Base-by-base conservation (phyloP, 331 rosid species). In the Malus hybrid region DNA sequence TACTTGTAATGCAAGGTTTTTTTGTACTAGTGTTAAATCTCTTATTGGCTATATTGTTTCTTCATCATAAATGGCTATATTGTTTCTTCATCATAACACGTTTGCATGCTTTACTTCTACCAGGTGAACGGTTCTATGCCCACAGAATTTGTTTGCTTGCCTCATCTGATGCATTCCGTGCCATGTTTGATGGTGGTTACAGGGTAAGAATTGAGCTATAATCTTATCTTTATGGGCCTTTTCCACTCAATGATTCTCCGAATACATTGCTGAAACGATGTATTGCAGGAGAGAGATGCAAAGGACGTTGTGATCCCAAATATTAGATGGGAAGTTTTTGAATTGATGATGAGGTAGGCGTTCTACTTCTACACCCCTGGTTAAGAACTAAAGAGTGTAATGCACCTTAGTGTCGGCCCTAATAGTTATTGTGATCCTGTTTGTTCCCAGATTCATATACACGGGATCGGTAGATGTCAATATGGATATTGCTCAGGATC, bases 161-260 rank as follows among this genome's bases (percentile, higher is more conserved):
- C 70, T 94, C 97, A 73, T 94, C 99, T 11, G 99, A 94, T 83
- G 92, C 96, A 65, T 94, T 94, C 79, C 96, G 92, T 54, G 99
- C 99, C 28, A 94, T 94, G 99, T 95, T 95, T 84, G 98, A 95
- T 66, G 97, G 99, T 83, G 98, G 98, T 72, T 95, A 95, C 71
- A 83, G 93, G 91, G 99, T 95, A 83, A 83, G 92, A 73, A 20
- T 74, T 27, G 54, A 64, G 39, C 27, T 44, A 31, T 24, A 48
- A 22, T 7, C 6, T 6, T 3, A 22, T 33, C 39, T 28, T 39
- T 65, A 1, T 56, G 6, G 2, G 28, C 28, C 14, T 8, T 48
- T 48, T 14, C 54, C 54, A 48, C 54, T 13, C 54, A 14, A 4
- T 48, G 54, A 13, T 13, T 13, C 18, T 48, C 54, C 5, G 18